phyloP scores from a whole-genome alignment of 768 basidiomycete genomes.

The Crepidotus variabilis region DNA sequence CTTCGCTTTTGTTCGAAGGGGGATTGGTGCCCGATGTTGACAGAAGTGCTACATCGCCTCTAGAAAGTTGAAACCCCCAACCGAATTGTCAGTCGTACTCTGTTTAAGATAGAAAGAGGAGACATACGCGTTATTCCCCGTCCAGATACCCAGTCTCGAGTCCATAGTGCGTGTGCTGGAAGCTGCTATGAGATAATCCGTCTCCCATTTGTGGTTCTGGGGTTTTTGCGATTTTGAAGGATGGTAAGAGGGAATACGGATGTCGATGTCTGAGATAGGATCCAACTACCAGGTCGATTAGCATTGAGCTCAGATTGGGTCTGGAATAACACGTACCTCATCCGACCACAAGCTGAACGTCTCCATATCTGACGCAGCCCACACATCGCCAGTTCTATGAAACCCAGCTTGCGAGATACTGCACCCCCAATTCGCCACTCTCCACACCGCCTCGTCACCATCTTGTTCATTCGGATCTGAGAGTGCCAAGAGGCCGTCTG shows the following conservation, averaged over 20 bases:
- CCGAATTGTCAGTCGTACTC: background rate
- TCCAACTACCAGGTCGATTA: conserved; percentile 67
- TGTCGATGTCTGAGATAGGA: conserved; percentile 50
- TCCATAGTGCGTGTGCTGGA: conserved; percentile 27
- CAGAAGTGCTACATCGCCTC: conserved; percentile 57
- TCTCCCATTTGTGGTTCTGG: conserved; percentile 66
- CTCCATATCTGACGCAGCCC: conserved; percentile 95
- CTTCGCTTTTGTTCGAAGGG: conserved; percentile 25
- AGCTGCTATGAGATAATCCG: conserved; percentile 69
- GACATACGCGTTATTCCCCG: conserved; percentile 72
- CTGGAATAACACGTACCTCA: conserved; percentile 45
- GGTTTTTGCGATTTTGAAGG: conserved; percentile 19
- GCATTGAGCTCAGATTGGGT: too few relatives aligned
- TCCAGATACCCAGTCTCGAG: conserved; percentile 50
- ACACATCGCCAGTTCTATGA: conserved; percentile 37
- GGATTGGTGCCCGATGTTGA: too few relatives aligned
- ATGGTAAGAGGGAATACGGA: conserved; percentile 62
- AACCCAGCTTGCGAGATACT: conserved; percentile 78
- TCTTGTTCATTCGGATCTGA: conserved; percentile 73
- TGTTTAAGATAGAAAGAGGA: background rate
- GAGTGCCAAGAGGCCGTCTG: conserved; percentile 77
- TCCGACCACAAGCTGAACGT: conserved; percentile 82
- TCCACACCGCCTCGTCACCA: conserved; percentile 81
- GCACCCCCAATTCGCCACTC: conserved; percentile 85
- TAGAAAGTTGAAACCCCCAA: conserved; percentile 17